Conservation (phyloP, 108 stramenopile genomes). For the Pseudonitzschia pungens region DNA sequence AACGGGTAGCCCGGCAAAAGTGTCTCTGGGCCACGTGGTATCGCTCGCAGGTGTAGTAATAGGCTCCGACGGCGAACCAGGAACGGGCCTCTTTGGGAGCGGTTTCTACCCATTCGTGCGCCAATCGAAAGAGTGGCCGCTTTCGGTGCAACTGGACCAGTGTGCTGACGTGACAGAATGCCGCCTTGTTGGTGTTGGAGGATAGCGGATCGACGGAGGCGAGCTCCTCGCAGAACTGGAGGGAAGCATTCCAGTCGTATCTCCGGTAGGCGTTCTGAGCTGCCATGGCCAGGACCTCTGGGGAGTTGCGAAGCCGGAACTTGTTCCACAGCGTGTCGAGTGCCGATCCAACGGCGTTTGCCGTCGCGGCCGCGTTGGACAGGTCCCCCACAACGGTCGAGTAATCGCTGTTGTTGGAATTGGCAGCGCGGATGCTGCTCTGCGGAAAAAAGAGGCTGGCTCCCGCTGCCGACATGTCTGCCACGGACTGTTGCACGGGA, state of each 20-base stretch:
- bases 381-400: neutral
- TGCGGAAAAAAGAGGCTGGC: slow-evolving; percentile 6
- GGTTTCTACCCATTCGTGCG: slow-evolving; percentile 92
- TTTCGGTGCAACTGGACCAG: slow-evolving; percentile 79
- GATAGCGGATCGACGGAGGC: slow-evolving; percentile 70
- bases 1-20: slow-evolving; percentile 86
- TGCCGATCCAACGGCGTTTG: slow-evolving; percentile 45
- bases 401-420: neutral
- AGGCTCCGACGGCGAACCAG: slow-evolving; percentile 95
- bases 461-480: slow-evolving; percentile 10
- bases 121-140: slow-evolving; percentile 86
- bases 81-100: slow-evolving; percentile 76
- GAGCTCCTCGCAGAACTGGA: slow-evolving; percentile 65
- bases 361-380: neutral
- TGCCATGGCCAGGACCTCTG: slow-evolving; percentile 73
- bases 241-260: slow-evolving; percentile 55
- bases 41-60: slow-evolving; percentile 85
- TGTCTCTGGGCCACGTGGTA: slow-evolving; percentile 92
- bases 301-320: slow-evolving; percentile 59
- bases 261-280: slow-evolving; percentile 70
- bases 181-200: slow-evolving; percentile 27
- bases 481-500: slow-evolving; percentile 9
- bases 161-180: slow-evolving; percentile 72
- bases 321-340: slow-evolving; percentile 57
- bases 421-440: neutral